Base-by-base conservation (phyloP, 2,329 filamentous ascomycete species). In the Trichophyton verrucosum region DNA sequence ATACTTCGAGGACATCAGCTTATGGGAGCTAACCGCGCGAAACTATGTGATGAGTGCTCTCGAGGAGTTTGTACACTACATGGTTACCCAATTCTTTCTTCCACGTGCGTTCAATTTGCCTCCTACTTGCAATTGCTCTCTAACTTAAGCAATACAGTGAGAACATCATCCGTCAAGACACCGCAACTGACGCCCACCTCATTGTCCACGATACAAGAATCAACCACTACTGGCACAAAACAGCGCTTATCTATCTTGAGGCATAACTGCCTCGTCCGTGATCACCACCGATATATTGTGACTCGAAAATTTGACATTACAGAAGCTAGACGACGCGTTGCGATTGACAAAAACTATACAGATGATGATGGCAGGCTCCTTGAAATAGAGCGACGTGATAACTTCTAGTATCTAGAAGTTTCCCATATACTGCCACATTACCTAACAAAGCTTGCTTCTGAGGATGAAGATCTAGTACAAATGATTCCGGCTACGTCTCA, bases 381-480 rank as follows among this genome's bases (percentile, higher is more conserved):
- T 33, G 58, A 17, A 22, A 47, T 4, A 22, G 44, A 47, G 44
- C 15, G 2, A 47, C 44, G 60, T 51, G 55, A 46, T 59, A 57
- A 38, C 51, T 61, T 65, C 61, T 40, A 57, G 53, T 36, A 57
- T 59, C 60, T 66, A 59, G 65, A 66, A 60, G 62, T 66, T 57
- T 64, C 65, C 59, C 61, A 66, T 63, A 66, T 66, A 46, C 62
- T 66, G 51, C 65, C 64, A 24, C 64, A 66, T 64, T 66, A 60
- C 49, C 64, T 68, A 36, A 66, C 60, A 47, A 64, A 62, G n/a
- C 58, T 65, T 51, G 46, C 61, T 51, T 60, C 62, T 57, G 62
- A 49, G 46, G 62, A 67, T 2, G 20, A 56, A 38, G 63, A 67
- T 57, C 33, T 67, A 49, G 65, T 66, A 62, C 4, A 61, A 62